These are phyloP conservation scores for Leccinum longicurvipes DNA, from an alignment of 768 basidiomycete genomes.

Conservation along the genomic window DNA sequence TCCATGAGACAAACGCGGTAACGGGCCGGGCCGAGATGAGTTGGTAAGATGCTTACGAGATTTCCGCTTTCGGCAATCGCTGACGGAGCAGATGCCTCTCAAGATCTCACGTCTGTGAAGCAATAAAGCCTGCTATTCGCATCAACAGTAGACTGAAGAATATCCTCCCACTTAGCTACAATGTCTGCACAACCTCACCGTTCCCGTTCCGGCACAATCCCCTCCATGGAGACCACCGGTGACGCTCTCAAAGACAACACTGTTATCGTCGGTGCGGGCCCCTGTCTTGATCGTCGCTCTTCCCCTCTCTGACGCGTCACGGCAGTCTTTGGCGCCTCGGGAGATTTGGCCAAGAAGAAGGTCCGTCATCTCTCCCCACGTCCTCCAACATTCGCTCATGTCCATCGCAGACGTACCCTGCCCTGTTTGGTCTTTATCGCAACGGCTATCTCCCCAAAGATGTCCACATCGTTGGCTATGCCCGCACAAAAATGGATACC, in stretches of 20 bases:
- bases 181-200: conserved; percentile 41
- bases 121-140: conserved; percentile 15
- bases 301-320: conserved; percentile 5
- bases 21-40: conserved; percentile 7
- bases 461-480: conserved; percentile 93
- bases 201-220: conserved; percentile 77
- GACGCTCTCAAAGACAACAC: conserved; percentile 84
- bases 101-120: conserved; percentile 20
- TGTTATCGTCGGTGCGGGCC: conserved; percentile 71
- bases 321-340: conserved; percentile 90
- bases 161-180: background rate
- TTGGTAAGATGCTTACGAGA: background rate
- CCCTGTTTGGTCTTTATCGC: conserved; percentile 85
- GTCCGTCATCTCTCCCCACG: conserved; percentile 35
- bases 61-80: conserved; percentile 11
- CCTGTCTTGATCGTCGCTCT: conserved; percentile 12
- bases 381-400: conserved; percentile 32
- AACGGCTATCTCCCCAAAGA: conserved; percentile 77
- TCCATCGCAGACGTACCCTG: conserved; percentile 79
- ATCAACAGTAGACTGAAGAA: background rate
- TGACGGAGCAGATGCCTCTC: conserved; percentile 9
- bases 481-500: conserved; percentile 89
- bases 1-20: conserved; percentile 26
- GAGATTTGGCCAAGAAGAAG: conserved; percentile 99
- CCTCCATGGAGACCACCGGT: conserved; percentile 78